Evolutionary conservation across 768 basidiomycete genomes (phyloP), one percentile per base, ranked within the genome.

Genomic region (Tylopilus subfusipes): DNA sequence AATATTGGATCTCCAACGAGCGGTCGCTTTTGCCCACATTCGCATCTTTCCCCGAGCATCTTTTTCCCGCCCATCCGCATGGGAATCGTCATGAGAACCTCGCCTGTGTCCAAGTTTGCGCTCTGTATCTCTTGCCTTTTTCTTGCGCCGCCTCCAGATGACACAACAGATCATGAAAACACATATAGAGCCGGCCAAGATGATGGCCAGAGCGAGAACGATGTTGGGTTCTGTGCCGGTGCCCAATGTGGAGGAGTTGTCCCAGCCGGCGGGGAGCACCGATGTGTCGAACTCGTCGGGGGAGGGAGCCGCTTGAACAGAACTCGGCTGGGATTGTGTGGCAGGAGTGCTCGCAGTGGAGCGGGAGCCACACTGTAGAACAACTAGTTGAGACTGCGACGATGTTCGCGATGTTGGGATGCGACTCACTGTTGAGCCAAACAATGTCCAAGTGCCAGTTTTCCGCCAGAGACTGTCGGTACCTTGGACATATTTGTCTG

Each of bases 1-100:
- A 11, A 81, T 77, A 49, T 84, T 83, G 3, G 79, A 81, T 58
- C 76, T 82, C 88, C 88, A 91, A 42, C 85, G 78, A 9, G 82
- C 82, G 2, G 80, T 82, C 2, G 87, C 86, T 55, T 72, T 77
- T 1, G 78, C 76, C 86, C 86, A 88, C 45, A 84, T 61, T 60
- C 80, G 82, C 66, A 84, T 79, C 56, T 80, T 81, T 5, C 66
- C 65, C 49, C 75, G 79, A 9, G 69, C 66, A 44, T 82, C 80
- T 55, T 74, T 77, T 55, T 82, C 78, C 11, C 69, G 67, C 6
- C 58, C 65, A 42, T 67, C 72, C 34, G 68, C 70, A 22, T 65
- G 69, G 12, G 73, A 48, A 33, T 48, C 38, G 31, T 58, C 67
- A 2, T 70, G 73, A 6, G 63, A 8, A 38, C 47, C 29, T 21